These are phyloP conservation scores for Cyclostephanos invisitatus DNA, from an alignment of 108 stramenopile species.

Conservation along the genomic window DNA sequence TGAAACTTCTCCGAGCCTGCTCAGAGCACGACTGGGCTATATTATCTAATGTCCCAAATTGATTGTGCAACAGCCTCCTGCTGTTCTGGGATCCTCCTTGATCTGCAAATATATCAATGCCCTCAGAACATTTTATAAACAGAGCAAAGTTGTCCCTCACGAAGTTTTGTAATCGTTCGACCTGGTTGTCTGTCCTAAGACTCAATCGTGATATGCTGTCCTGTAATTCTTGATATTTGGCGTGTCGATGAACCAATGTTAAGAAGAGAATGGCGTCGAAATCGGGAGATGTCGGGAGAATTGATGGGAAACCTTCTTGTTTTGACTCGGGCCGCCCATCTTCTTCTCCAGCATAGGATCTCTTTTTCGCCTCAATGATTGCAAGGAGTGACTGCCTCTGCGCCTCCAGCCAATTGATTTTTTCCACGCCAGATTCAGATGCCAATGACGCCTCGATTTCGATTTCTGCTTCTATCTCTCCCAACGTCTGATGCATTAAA, in stretches of 20 bases:
- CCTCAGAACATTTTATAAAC: slow-evolving; percentile 88
- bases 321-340: slow-evolving; percentile 17
- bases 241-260: slow-evolving; percentile 79
- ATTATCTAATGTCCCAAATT: slow-evolving; percentile 73
- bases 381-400: slow-evolving; percentile 73
- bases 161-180: slow-evolving; percentile 76
- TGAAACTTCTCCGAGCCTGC: slow-evolving; percentile 85
- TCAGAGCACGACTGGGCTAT: slow-evolving; percentile 72
- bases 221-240: slow-evolving; percentile 69
- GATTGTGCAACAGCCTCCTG: slow-evolving; percentile 49
- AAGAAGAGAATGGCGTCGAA: slow-evolving; percentile 90
- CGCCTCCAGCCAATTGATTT: slow-evolving; percentile 55
- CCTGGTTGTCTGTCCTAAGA: slow-evolving; percentile 85
- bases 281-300: slow-evolving; percentile 73
- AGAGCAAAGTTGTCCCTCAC: slow-evolving; percentile 89
- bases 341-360: slow-evolving; percentile 9
- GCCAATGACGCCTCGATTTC: slow-evolving; percentile 54
- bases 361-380: slow-evolving; percentile 54
- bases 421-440: slow-evolving; percentile 55
- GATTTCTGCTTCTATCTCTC: slow-evolving; percentile 57
- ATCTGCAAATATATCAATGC: slow-evolving; percentile 73
- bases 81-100: slow-evolving; percentile 36
- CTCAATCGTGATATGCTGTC: slow-evolving; percentile 75
- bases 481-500: slow-evolving; percentile 62
- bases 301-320: slow-evolving; percentile 36